Base-by-base conservation (phyloP, 495 filamentous ascomycete species). In the Paragyromitra xinjiangensis region DNA sequence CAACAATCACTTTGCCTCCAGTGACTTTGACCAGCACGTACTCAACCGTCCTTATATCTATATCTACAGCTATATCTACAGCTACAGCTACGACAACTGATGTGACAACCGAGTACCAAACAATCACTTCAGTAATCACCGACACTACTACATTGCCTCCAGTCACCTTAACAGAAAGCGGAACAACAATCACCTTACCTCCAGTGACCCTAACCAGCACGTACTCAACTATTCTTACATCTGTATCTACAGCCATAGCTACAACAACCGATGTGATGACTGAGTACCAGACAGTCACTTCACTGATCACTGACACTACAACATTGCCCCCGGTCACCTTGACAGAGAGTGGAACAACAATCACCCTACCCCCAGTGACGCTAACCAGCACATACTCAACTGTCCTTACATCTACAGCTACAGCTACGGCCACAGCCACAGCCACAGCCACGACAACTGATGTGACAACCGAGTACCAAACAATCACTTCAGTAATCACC, bases 101-200 rank as follows among this genome's bases (percentile, higher is more conserved):
- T 19, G 74, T 40, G 14, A 51, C 29, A 6, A 77, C 68, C 3
- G 62, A 73, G 26, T 73, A 68, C 6, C 24, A 16, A 19, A 76
- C 68, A 34, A 14, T 58, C 22, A 76, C 73, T 39, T 72, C 73
- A 3, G 14, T 64, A 1, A 48, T 65, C 12, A 64, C 61, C 7
- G 67, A 58, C n/a, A 76, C 73, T 14, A 76, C 73, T 2, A 73
- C 73, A 24, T 73, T 76, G 39, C 73, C 73, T 14, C 48, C 53
- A 6, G 24, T 45, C 0, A 42, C 44, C 39, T 2, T 69, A 14
- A 69, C 67, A 24, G 68, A 48, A 45, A 59, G 29, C 6, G 71
- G 51, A 6, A 71, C 55, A 40, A 51, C 65, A 39, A 14, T 75
- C 8, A 69, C 62, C 19, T 9, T 67, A 44, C 73, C 73, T 12